phyloP scores from a whole-genome alignment of 768 basidiomycete species.

The Termitomyces sp. region DNA sequence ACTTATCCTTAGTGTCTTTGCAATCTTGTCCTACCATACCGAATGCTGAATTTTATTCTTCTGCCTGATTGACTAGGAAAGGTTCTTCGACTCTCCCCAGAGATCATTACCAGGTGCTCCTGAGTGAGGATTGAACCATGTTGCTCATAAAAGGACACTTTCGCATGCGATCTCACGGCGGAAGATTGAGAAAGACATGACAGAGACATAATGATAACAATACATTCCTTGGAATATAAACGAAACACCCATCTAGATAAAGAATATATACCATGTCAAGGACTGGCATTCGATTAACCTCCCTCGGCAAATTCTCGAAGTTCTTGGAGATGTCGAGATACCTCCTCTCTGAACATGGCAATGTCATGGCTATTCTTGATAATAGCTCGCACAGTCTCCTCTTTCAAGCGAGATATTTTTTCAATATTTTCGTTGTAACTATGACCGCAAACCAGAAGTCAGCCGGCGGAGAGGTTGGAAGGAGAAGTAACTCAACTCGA shows the following conservation, averaged over 20 bases:
- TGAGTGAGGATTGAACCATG: no score
- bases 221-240: background rate
- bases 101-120: no score
- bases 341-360: constrained; percentile 75
- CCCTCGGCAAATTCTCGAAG: constrained; percentile 62
- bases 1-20: no score
- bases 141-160: no score
- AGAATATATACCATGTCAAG: background rate
- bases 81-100: no score
- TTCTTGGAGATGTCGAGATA: constrained; percentile 66
- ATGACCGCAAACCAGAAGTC: constrained; percentile 3
- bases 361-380: constrained; percentile 85
- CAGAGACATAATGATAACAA: no score
- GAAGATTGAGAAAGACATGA: no score
- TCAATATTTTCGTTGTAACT: constrained; percentile 81
- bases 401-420: constrained; percentile 68
- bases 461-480: constrained; percentile 1
- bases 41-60: no score
- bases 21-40: no score
- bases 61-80: no score
- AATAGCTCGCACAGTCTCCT: constrained; percentile 78
- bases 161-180: no score
- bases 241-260: background rate
- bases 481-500: constrained; percentile 50
- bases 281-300: background rate